Base-by-base conservation (phyloP, 2,329 filamentous ascomycete genomes). In the Sordariomycetes sp. region DNA sequence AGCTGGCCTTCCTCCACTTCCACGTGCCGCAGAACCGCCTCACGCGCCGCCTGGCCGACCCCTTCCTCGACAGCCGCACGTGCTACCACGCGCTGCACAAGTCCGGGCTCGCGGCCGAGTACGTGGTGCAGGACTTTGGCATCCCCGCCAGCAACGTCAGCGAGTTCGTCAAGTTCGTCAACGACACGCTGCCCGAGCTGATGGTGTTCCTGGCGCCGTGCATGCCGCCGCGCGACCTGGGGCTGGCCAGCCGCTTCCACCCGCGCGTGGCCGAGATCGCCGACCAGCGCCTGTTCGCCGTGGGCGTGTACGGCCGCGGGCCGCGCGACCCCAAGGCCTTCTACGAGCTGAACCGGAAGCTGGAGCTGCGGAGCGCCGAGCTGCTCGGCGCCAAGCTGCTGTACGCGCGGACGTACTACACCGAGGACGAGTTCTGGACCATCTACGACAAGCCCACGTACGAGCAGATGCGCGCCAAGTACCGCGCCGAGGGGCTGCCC, bases 341-440 rank as follows among this genome's bases (percentile, higher is more conserved):
- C 56, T 72, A 87, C 11, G 64, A 65, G 1, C 71, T 75, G 53
- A 89, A 89, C 67, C 77, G 82, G 1, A 75, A 74, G 0, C 72
- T 89, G 1, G 86, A 89, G 69, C 70, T 73, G 12, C 81, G 79
- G 58, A 74, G 88, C 0, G 75, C 76, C 10, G 77, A 80, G 28
- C 74, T 86, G 6, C 75, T 79, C 2, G 86, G 86, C 5, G 84
- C 83, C 73, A 88, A 88, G 69, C 87, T 83, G 74, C 70, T 89
- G 1, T 89, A 89, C 61, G 84, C 85, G 0, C 85, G 88, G 59
- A 81, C 83, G 0, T 88, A 85, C 68, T 87, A 88, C 67, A 80
- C 77, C 3, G 80, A 86, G 66, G 76, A 80, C 0, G 86, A 89
- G 62, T 89, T 89, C 66, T 88, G 86, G 85, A 68, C 73, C 11